Base-by-base conservation (phyloP, 2,329 filamentous ascomycete species). In the Sclerotiophoma versabilis region DNA sequence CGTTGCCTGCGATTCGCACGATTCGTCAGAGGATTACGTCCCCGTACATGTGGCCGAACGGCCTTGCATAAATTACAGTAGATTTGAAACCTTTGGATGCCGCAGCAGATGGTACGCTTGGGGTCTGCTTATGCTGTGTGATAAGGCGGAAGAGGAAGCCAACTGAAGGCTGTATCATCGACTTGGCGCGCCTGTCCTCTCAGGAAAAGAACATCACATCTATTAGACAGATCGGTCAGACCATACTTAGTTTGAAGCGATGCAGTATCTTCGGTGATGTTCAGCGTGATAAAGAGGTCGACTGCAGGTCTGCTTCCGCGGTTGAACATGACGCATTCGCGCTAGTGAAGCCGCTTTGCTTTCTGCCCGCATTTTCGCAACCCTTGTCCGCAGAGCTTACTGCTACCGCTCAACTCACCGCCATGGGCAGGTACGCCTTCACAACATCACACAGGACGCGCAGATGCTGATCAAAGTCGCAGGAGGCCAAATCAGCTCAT, bases 401-500 rank as follows among this genome's bases (percentile, higher is more conserved):
- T 39, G 46, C 30, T 44, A 54, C 51, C 51, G 51, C 51, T 54
- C 41, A 30, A 54, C 45, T 54, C 51, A 54, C 51, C 51, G 51
- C 51, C 51, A 54, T 53, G 49, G 49, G 49, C 36, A 46, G 49
- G 49, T 41, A 53, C 29, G 49, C 29, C 32, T 41, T 42, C 42
- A 46, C 42, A 14, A 27, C 34, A 41, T 27, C 49, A 36, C 29
- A 34, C 29, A 42, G 34, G 23, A 30, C n/a, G 34, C 29, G 29
- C 30, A 53, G 30, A 36, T 54, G 29, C 51, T 54, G 33, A 54
- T 36, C 9, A 12, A 41, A 34, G 30, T 1, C 14, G 8, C 73
- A 86, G 91, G 72, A 88, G 89, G 77, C 91, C 91, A 62, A 93
- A 95, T 76, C 86, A 87, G 66, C 82, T 96, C 65, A 93, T 96